Evolutionary conservation across 2,329 filamentous ascomycete species (phyloP).

Genomic region (Claviceps sp.): DNA sequence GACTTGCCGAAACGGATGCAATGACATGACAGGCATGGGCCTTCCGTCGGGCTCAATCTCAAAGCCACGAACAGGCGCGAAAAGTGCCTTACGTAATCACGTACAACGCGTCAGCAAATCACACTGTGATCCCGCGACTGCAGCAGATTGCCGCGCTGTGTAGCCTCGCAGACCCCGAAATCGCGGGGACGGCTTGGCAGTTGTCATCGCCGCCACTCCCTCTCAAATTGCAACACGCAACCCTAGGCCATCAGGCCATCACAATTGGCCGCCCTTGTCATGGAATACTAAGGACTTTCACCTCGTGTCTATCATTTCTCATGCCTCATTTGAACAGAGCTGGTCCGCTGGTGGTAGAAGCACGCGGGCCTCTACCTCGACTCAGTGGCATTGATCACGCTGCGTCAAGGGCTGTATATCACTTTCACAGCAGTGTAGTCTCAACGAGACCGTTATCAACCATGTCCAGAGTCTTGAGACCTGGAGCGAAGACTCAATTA

Average conservation of each 20-base stretch:
- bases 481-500: slow-evolving; percentile 8
- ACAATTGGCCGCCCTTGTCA: slow-evolving; percentile 9
- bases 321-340: slow-evolving; percentile 11
- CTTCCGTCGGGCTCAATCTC: background rate
- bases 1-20: background rate
- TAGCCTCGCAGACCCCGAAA: too few relatives aligned
- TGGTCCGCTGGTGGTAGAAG: slow-evolving; percentile 12
- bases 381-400: background rate
- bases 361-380: slow-evolving; percentile 11
- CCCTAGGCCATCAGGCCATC: slow-evolving; percentile 9
- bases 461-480: slow-evolving; percentile 7
- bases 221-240: background rate
- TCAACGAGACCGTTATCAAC: background rate
- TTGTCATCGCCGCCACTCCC: slow-evolving; percentile 3
- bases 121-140: too few relatives aligned
- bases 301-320: background rate
- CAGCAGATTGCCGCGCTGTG: too few relatives aligned
- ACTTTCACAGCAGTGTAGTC: background rate
- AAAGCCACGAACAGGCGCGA: background rate
- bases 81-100: slow-evolving; percentile 2
- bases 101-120: too few relatives aligned
- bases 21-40: background rate
- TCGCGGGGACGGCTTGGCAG: too few relatives aligned
- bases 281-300: slow-evolving; percentile 2
- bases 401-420: background rate